phyloP scores from a whole-genome alignment of 2,329 filamentous ascomycete genomes.

The Apiospora phragmitis region DNA sequence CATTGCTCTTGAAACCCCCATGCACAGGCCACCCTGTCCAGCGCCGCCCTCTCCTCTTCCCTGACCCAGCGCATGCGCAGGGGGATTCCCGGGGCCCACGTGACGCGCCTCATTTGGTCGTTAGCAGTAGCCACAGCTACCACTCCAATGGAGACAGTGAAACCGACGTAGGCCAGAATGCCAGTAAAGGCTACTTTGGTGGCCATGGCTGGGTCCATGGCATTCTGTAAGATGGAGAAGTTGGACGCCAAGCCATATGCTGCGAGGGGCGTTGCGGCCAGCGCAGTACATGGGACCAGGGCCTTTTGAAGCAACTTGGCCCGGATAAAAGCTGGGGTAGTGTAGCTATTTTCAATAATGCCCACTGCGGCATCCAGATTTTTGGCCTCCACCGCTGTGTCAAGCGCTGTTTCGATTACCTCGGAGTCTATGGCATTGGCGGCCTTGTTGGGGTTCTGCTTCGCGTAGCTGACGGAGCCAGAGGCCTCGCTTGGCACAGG shows the following conservation, averaged over 20 bases:
- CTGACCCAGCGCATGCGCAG: constrained; percentile 80
- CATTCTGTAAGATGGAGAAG: constrained; percentile 65
- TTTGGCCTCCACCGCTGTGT: constrained; percentile 76
- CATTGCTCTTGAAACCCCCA: constrained; percentile 88
- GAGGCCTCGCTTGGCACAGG: constrained; percentile 65
- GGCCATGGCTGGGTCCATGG: constrained; percentile 75
- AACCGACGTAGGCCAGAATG: constrained; percentile 79
- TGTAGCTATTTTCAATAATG: constrained; percentile 70
- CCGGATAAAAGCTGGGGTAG: constrained; percentile 64
- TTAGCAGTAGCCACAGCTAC: constrained; percentile 85
- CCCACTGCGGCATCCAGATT: constrained; percentile 77
- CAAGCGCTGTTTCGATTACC: constrained; percentile 72
- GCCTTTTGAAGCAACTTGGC: constrained; percentile 67
- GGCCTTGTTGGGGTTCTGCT: constrained; percentile 67
- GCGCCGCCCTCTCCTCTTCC: constrained; percentile 84
- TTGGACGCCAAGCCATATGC: constrained; percentile 71
- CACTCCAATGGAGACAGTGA: constrained; percentile 78
- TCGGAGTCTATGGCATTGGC: constrained; percentile 71
- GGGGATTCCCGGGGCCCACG: constrained; percentile 82
- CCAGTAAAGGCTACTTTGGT: constrained; percentile 79
- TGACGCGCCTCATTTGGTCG: constrained; percentile 92
- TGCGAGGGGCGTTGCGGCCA: constrained; percentile 62
- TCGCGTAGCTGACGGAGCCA: constrained; percentile 58
- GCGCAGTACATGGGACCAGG: constrained; percentile 57
- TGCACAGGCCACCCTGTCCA: constrained; percentile 82